Evolutionary conservation across 164 flowering plant species (phyloP).

Genomic region (Macadamia integrifolia): DNA sequence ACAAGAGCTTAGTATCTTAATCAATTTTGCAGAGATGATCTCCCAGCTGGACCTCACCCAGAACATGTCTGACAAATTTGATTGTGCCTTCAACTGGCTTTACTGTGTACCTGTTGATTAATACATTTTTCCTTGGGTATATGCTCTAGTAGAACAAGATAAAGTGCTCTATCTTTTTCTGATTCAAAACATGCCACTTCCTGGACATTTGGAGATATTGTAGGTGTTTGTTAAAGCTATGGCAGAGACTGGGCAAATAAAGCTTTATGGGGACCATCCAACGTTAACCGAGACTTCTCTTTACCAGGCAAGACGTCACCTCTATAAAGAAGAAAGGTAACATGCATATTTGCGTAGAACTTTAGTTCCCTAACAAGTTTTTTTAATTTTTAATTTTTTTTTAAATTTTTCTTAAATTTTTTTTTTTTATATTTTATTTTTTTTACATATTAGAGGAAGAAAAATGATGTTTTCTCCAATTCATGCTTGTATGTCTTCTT

Average conservation of each 20-base stretch:
- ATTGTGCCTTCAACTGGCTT: neutral
- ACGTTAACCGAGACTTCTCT: slow-evolving; percentile 83
- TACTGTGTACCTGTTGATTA: neutral
- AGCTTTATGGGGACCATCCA: slow-evolving; percentile 88
- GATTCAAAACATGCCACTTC: neutral
- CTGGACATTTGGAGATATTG: slow-evolving; percentile 9
- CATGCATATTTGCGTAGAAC: neutral
- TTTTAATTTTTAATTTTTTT: neutral
- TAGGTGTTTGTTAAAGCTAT: slow-evolving; percentile 94
- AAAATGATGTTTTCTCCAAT: neutral
- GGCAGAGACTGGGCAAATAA: slow-evolving; percentile 91
- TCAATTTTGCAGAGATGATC: neutral
- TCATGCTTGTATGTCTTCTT: too few species aligned
- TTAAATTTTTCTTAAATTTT: too few species aligned
- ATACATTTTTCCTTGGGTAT: neutral
- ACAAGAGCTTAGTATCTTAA: too few species aligned
- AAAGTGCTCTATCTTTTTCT: neutral
- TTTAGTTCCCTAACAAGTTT: too few species aligned
- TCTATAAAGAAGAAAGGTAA: slow-evolving; percentile 91
- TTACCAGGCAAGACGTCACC: slow-evolving; percentile 79
- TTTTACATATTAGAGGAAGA: neutral
- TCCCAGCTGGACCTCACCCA: neutral
- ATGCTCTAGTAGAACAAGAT: neutral
- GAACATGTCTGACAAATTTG: neutral
- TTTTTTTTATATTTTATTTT: neutral